Evolutionary conservation across 2,329 filamentous ascomycete species (phyloP).

Genomic region (Grosmannia clavigera): DNA sequence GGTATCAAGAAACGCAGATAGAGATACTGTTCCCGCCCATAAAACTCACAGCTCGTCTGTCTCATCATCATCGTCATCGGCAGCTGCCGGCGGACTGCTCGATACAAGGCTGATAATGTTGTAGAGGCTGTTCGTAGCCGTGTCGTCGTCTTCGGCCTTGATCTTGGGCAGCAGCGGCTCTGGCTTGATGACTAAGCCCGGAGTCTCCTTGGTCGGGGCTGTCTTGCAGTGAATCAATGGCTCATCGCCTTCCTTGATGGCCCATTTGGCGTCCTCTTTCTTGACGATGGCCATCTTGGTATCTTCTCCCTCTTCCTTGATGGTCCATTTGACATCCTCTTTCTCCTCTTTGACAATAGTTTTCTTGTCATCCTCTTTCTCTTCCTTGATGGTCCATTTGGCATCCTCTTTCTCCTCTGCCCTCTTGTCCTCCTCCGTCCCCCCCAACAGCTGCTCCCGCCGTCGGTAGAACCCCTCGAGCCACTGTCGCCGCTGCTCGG

Average conservation of each 20-base stretch:
- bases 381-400: neutral
- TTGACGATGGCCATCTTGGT: neutral
- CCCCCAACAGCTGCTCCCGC: constrained; percentile 29
- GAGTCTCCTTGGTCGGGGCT: too few species aligned
- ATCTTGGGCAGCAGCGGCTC: neutral
- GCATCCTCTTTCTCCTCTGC: neutral
- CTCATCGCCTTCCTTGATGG: too few species aligned
- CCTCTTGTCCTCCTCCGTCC: neutral
- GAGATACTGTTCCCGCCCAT: neutral
- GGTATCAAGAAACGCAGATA: constrained; percentile 6
- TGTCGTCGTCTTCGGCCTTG: neutral
- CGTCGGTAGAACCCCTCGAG: constrained; percentile 69
- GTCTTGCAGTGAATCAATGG: too few species aligned
- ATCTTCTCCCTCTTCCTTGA: neutral
- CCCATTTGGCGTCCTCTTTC: too few species aligned
- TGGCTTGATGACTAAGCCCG: neutral
- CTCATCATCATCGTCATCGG: constrained; percentile 8
- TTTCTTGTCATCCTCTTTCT: neutral
- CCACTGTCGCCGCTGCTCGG: constrained; percentile 65
- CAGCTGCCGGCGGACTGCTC: constrained; percentile 2
- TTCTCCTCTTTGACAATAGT: neutral
- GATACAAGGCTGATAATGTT: neutral
- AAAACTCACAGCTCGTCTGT: constrained; percentile 9
- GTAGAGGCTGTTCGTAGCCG: too few species aligned
- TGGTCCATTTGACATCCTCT: neutral